Base-by-base conservation (phyloP, 2,329 filamentous ascomycete genomes). In the Cordyceps cicadae region DNA sequence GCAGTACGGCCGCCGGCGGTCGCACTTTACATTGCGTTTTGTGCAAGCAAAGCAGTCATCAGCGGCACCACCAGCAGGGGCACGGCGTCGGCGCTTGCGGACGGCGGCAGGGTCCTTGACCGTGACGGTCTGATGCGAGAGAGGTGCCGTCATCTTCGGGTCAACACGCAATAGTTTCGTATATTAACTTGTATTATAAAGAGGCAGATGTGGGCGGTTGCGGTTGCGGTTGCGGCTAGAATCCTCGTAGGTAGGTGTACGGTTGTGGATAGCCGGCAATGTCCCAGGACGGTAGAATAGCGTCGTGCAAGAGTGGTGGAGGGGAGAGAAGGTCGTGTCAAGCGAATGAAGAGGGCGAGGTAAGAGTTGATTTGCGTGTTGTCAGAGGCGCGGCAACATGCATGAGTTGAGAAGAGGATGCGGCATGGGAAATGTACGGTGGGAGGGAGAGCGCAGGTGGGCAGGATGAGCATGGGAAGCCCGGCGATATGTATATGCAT, bases 31-130 rank as follows among this genome's bases (percentile, higher is more conserved):
- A 68, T 86, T 87, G 70, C 89, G 85, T 77, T 92, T 94, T 66
- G 87, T 84, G 78, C 93, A 99, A 49, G 92, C 87, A 73, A 97
- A 97, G 82, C 93, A 99, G 75, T 97, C 93, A 74, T 96, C 92
- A 51, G 90, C 86, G 62, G 93, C 93, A 70, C 93, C 93, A 65
- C 90, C 92, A 56, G 90, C 87, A 21, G 91, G 89, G 21, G 92
- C 90, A 77, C 92, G 86, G 82, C 92, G 89, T 78, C 92, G 87
- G 71, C 92, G 86, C 80, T 96, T 85, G 70, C 81, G 79, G 57
- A 80, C 76, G 58, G 79, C 78, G 62, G 79, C 76, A 50, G 76
- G 72, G 67, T 82, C 80, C 69, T 82, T 83, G 69, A 74, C 69
- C 74, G 76, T 66, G 64, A 71, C 66, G 56, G 72, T 74, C 69